Evolutionary conservation across 2,329 filamentous ascomycete genomes (phyloP), one percentile per base, ranked within the genome.

Genomic region (Lasiodiplodia hormozganensis): DNA sequence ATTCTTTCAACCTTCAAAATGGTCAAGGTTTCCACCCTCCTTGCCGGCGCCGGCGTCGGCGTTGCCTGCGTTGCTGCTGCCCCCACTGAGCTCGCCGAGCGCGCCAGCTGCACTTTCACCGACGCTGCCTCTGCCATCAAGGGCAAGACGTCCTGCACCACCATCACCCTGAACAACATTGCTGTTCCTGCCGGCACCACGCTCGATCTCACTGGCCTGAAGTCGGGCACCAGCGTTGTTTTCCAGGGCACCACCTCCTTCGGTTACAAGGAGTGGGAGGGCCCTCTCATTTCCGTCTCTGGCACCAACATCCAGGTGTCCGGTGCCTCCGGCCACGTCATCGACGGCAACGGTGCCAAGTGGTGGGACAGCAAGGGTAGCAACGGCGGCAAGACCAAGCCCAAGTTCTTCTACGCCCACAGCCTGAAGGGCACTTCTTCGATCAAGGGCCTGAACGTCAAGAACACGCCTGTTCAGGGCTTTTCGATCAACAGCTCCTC

Each of bases 211-310:
- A 87, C 86, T 11, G 78, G 80, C 21, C 80, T 89, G 51, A 81
- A 81, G 0, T 73, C 77, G n/a, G 85, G 84, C 70, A 88, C 87
- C 16, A 25, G 68, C 78, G 84, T 91, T 70, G 86, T 85, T 72
- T 92, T 92, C 78, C 77, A 87, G 68, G 90, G 90, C 53, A 86
- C 82, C 16, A 92, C 89, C n/a, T 88, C 86, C 66, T 92, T 89
- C 74, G 89, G 83, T 23, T 91, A 90, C 79, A 81, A 87, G 70
- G 86, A 89, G 73, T 92, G 89, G 89, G 76, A 77, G 1, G 89
- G 90, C 0, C 89, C 89, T 54, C 82, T 92, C 16, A 83, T 92
- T 72, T 84, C 84, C 34, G 82, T 91, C 70, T 85, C 85, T 1
- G 90, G 89, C 51, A 79, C 70, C 65, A 75, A 88, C 70, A 86